A percentile compares a stretch with the other conserved stretches of the same genome.
These are phyloP conservation scores for Moesziomyces sp. DNA, from an alignment of 1,284 basidiomycete genomes.

Conservation along the genomic window DNA sequence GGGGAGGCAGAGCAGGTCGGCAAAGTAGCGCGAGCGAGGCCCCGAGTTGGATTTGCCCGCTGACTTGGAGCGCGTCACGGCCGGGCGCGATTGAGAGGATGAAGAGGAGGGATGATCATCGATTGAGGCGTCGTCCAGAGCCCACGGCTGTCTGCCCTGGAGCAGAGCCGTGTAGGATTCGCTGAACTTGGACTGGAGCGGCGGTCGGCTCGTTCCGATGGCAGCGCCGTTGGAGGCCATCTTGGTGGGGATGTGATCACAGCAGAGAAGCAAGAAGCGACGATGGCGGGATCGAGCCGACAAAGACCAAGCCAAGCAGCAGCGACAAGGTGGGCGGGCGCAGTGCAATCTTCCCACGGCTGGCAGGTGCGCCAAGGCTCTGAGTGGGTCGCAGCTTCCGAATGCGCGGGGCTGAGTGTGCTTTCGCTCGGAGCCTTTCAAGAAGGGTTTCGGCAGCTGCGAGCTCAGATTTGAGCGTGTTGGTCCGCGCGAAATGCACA, in stretches of 20 bases:
- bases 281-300: neutral
- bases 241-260: neutral
- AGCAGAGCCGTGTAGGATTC: conserved; percentile 52
- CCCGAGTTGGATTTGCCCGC: conserved; percentile 57
- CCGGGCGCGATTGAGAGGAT: conserved; percentile 19
- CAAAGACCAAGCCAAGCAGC: neutral
- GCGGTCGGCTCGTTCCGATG: conserved; percentile 32
- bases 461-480: too few species aligned
- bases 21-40: conserved; percentile 58
- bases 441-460: too few species aligned
- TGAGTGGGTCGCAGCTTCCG: neutral
- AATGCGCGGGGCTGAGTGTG: neutral
- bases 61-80: conserved; percentile 30
- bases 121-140: conserved; percentile 4
- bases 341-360: neutral
- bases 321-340: neutral
- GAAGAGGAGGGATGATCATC: conserved; percentile 1
- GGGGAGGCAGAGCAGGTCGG: conserved; percentile 57
- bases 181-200: conserved; percentile 55
- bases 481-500: too few species aligned
- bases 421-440: too few species aligned
- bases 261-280: neutral
- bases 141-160: conserved; percentile 59
- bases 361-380: neutral
- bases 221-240: conserved; percentile 3